Evolutionary conservation across 495 filamentous ascomycete species (phyloP), one percentile per base, ranked within the genome.

Genomic region (Xylaria acuta): DNA sequence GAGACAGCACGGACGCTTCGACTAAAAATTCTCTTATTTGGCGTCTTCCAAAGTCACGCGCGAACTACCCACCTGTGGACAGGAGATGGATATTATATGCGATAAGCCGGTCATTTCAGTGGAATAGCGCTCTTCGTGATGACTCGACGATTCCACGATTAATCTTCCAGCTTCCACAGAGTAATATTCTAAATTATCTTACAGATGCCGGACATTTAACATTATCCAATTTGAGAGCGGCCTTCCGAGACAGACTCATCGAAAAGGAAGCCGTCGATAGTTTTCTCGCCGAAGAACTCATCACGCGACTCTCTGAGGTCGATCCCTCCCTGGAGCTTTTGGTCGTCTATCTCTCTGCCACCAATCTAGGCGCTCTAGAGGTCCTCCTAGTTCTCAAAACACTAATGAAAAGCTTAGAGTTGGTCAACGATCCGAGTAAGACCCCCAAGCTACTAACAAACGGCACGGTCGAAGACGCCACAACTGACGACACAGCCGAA

Each of bases 251-350:
- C 47, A 87, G 86, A 73, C 83, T 84, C 0, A 77, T 67, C n/a
- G 81, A 80, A 27, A 67, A 74, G 36, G 80, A 84, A 36, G 76
- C 81, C 27, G 67, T 71, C 14, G 82, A 85, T 49, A 75, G 72
- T 34, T 74, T 83, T 14, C 81, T 90, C 5, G 85, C 87, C 25
- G 87, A 88, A 32, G 84, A 91, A 38, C 84, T 93, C 25, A 84
- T 90, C 2, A 79, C 85, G 41, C 85, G 90, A 41, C 76, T 94
- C 27, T 85, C 86, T 7, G 83, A 90, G 43, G 82, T 86, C 1
- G 91, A 93, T 76, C 82, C 87, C 8, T 88, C 90, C 0, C 80
- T 92, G 74, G 84, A 88, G 60, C 80, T 88, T 7, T 81, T 93
- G 27, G 82, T 89, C 41, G 82, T 80, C 66, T 84, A 91, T 32